These are phyloP conservation scores for Trichoderma gracile DNA, from an alignment of 2,329 filamentous ascomycete species.

Conservation along the genomic window DNA sequence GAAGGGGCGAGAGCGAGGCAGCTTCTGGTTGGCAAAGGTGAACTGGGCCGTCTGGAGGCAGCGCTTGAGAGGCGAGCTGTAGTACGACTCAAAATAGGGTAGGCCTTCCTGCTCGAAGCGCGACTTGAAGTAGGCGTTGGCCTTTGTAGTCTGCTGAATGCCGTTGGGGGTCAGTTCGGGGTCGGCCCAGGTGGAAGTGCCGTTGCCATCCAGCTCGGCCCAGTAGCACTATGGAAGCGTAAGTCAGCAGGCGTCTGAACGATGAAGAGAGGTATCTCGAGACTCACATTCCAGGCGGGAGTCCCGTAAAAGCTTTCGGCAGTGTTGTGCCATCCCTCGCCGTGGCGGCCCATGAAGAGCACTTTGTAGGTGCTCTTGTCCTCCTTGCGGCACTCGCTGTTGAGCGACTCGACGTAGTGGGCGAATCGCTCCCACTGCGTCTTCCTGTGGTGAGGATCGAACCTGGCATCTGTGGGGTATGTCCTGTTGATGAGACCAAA, in stretches of 20 bases:
- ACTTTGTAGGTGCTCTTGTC: constrained; percentile 59
- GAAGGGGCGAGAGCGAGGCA: constrained; percentile 56
- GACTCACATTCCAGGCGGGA: constrained; percentile 64
- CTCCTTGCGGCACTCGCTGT: constrained; percentile 43
- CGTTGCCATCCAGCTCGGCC: constrained; percentile 64
- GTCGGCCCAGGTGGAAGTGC: constrained; percentile 63
- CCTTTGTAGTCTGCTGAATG: constrained; percentile 56
- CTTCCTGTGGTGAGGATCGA: constrained; percentile 43
- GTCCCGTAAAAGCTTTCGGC: constrained; percentile 68
- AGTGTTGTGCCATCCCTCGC: constrained; percentile 64
- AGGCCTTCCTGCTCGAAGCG: constrained; percentile 56
- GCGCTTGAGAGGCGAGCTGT: constrained; percentile 63
- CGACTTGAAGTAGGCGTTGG: constrained; percentile 59
- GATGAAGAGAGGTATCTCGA: not conserved
- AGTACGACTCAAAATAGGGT: constrained; percentile 63
- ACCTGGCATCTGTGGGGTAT: constrained; percentile 56
- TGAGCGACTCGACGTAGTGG: constrained; percentile 57
- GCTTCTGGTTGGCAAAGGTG: constrained; percentile 57
- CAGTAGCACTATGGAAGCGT: constrained; percentile 58
- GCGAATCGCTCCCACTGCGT: constrained; percentile 68
- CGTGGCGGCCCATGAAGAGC: constrained; percentile 68
- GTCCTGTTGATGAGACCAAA: constrained; percentile 66
- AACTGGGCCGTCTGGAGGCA: constrained; percentile 63
- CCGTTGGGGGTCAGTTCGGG: constrained; percentile 61
- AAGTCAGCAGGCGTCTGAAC: not conserved